These are phyloP conservation scores for Fraxinus ornus DNA, from an alignment of 305 asterid genomes.

Conservation along the genomic window DNA sequence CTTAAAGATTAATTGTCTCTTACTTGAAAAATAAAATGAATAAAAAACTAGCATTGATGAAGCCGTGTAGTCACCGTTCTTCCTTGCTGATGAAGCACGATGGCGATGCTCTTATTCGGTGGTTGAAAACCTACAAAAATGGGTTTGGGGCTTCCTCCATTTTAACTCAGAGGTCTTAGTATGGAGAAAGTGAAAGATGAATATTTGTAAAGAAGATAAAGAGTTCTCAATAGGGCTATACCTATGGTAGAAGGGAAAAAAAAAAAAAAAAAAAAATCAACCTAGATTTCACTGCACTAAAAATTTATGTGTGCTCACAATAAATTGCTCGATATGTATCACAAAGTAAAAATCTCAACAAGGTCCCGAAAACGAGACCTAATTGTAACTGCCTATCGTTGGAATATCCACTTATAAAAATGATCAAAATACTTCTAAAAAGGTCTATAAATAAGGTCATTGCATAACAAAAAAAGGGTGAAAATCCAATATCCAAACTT, in stretches of 20 bases:
- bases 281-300: neutral
- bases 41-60: neutral
- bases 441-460: neutral
- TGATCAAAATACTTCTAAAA: neutral
- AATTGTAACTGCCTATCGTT: neutral
- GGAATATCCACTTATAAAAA: no score
- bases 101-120: neutral
- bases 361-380: neutral
- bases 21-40: neutral
- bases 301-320: neutral
- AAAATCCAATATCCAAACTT: neutral
- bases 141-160: neutral
- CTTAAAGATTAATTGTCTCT: neutral
- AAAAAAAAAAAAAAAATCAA: no score
- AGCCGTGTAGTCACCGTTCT: neutral
- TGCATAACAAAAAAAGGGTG: neutral
- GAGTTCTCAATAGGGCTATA: neutral
- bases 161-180: neutral
- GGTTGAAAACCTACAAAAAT: neutral
- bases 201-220: neutral
- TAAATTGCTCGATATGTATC: neutral
- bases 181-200: neutral
- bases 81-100: neutral
- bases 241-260: neutral
- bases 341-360: neutral